Evolutionary conservation across 768 basidiomycete genomes (phyloP), one percentile per base, ranked within the genome.

Genomic region (Boletus edulis): DNA sequence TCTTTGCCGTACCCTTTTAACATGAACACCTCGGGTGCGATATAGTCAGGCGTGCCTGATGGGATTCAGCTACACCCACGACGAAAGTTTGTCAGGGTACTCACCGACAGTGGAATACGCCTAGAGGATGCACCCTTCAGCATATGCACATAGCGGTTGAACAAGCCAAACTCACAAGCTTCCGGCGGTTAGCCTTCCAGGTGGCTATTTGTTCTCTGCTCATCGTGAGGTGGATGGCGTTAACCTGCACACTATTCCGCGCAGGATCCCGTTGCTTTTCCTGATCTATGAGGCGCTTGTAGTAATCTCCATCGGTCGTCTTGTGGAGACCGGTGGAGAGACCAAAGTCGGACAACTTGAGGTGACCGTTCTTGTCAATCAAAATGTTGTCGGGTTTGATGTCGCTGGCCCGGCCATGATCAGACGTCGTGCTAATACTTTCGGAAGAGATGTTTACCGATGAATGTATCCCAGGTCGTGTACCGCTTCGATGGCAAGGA

Each of bases 341-440:
- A 55, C 96, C 96, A 68, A 99, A 99, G 72, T 99, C 96, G 39
- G 96, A 99, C 31, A 99, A 76, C 72, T 99, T 99, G 71, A 99
- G 81, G 71, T 99, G 96, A 0, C 96, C 96, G 55, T 89, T 89
- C 71, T 89, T 90, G 78, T 99, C 96, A 64, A 99, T 99, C 55
- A 99, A 81, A 59, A 99, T 97, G 67, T 99, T 99, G 73, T 99
- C 96, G 22, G 96, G 96, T 76, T 99, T 99, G 73, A 99, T 98
- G 70, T 99, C 96, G 62, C 96, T 98, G 72, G 22, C 52, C 35
- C 49, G 24, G 14, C 6, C 15, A 5, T 29, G 20, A 52, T 67
- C 29, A 61, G 34, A 14, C 5, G 44, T 24, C 6, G 27, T 35
- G 9, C 27, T 41, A 6, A 47, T 5, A 49, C 39, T 49, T 18